Base-by-base conservation (phyloP, 2,329 filamentous ascomycete species). In the Colletotrichum eleusines region DNA sequence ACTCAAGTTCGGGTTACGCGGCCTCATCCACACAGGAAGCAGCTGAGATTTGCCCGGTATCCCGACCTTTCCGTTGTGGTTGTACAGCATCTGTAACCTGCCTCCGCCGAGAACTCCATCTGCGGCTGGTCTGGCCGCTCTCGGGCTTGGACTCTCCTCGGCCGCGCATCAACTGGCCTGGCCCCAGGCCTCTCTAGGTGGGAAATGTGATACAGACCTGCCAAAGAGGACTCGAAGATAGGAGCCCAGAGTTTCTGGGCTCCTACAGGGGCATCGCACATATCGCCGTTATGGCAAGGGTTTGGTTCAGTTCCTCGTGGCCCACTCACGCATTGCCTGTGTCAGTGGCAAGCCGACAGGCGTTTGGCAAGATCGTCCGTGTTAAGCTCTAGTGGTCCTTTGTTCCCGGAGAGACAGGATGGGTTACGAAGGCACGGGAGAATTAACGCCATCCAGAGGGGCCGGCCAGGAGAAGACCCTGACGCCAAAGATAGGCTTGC, bases 1-100 rank as follows among this genome's bases (percentile, higher is more conserved):
- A 44, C 68, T 74, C 54, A 76, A 66, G 61, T 74, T 76, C 64
- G 72, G 74, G 71, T 68, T 69, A 69, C 74, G 74, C 53, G 74
- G 73, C 63, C 70, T 74, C 60, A 62, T 51, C 26, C 61, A 66
- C 33, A 44, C 60, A 35, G 69, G 57, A 18, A 16, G 48, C 35
- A 46, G 48, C 55, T 72, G 40, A 66, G 38, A n/a, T 16, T 26
- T 55, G 54, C 66, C 60, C 60, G 48, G 54, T 40, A n/a, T 42
- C 23, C 38, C 11, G 48, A 40, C 48, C 50, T 28, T 31, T 26
- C 38, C 20, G 28, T 51, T 26, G 50, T 59, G 54, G 48, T 46
- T 44, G 40, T 59, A 66, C 48, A 23, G 51, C 64, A 53, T 40
- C 44, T 62, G 46, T 64, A 48, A 18, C 16, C 33, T 40, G 26